Conservation (phyloP, 257 asterid genomes). For the Cynanchum wilfordii region DNA sequence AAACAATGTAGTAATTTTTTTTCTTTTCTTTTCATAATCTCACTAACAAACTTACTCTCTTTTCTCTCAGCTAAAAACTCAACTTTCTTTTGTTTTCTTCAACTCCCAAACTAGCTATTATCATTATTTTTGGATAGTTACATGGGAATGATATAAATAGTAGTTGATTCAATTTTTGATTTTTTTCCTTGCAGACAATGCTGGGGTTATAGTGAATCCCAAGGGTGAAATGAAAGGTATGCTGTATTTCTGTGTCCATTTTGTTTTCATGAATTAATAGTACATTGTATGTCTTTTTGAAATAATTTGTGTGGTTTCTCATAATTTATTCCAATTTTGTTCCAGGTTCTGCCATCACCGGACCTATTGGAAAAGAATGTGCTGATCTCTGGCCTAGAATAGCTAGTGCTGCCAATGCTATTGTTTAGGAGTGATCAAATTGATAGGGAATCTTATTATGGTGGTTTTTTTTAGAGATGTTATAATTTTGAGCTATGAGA, state of each 20-base stretch:
- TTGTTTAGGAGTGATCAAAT: slow-evolving; percentile 24
- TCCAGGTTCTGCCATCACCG: slow-evolving; percentile 50
- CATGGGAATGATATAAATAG: background rate
- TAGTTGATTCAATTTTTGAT: background rate
- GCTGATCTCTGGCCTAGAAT: slow-evolving; percentile 62
- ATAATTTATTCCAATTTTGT: background rate
- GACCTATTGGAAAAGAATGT: slow-evolving; percentile 52
- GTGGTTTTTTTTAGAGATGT: background rate
- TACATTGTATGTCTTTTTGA: background rate
- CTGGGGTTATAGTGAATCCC: slow-evolving; percentile 53
- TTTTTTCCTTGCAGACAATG: slow-evolving; percentile 19
- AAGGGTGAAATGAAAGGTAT: slow-evolving; percentile 62
- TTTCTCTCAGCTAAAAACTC: too few relatives aligned
- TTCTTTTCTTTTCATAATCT: too few relatives aligned
- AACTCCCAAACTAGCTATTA: too few relatives aligned
- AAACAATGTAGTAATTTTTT: too few relatives aligned
- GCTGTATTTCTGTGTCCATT: background rate
- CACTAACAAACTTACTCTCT: too few relatives aligned
- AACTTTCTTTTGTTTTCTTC: too few relatives aligned
- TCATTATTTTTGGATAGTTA: background rate
- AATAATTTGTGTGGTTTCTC: background rate
- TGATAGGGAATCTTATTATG: background rate
- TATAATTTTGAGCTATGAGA: background rate
- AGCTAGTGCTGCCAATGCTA: slow-evolving; percentile 58
- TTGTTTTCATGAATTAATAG: background rate